Percentiles rank a stretch among this genome's conserved stretches.
phyloP scores from a whole-genome alignment of 2,329 filamentous ascomycete genomes.

The Balansia obtecta region DNA sequence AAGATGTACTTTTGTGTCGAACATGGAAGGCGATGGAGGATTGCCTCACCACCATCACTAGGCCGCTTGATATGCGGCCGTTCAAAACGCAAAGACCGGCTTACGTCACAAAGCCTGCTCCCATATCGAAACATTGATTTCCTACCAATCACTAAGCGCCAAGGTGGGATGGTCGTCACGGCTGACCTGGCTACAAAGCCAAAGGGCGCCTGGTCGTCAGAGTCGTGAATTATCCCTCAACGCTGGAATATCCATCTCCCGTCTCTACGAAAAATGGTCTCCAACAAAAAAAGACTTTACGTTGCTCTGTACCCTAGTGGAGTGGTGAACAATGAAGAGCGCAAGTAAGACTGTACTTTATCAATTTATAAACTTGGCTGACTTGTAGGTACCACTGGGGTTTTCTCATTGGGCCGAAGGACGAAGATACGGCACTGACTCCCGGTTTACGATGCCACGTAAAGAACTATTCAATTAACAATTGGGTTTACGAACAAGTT shows the following conservation, averaged over 20 bases:
- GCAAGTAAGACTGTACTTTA: constrained; percentile 11
- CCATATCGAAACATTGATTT: no score
- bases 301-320: constrained; percentile 19
- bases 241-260: not conserved
- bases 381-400: constrained; percentile 16
- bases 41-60: no score
- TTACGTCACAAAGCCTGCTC: not conserved
- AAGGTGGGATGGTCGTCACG: no score
- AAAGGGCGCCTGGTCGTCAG: not conserved
- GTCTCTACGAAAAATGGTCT: constrained; percentile 7
- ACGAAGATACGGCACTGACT: constrained; percentile 10
- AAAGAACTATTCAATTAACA: constrained; percentile 12
- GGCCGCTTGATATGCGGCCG: no score
- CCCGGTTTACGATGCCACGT: constrained; percentile 21
- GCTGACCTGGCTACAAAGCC: no score
- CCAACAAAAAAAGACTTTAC: no score
- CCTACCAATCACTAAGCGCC: no score
- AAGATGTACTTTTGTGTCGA: no score
- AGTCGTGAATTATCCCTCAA: not conserved
- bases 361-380: not conserved
- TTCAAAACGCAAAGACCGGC: no score
- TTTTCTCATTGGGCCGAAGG: constrained; percentile 19
- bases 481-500: constrained; percentile 17
- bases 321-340: constrained; percentile 12
- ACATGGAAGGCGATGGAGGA: no score